phyloP scores from a whole-genome alignment of 148 eudicot species.

The Arctostaphylos glauca region DNA sequence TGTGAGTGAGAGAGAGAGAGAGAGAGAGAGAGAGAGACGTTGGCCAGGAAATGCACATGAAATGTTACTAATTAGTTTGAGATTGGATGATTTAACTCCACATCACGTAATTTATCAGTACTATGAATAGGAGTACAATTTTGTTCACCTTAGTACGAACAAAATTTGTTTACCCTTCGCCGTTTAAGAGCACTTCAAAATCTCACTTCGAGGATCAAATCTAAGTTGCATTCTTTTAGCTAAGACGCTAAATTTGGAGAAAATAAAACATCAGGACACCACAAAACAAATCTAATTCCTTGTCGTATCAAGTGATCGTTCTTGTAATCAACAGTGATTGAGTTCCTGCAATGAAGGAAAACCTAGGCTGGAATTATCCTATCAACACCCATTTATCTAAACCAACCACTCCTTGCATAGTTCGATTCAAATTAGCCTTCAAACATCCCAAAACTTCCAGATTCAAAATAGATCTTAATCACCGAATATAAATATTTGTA shows the following conservation, averaged over 20 bases:
- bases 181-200: too few relatives aligned
- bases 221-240: not conserved
- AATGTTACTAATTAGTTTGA: too few relatives aligned
- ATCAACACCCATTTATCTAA: not conserved
- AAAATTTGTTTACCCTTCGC: too few relatives aligned
- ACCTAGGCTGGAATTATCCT: not conserved
- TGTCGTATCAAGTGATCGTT: not conserved
- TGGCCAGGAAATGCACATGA: too few relatives aligned
- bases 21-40: too few relatives aligned
- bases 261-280: not conserved
- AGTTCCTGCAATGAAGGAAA: constrained; percentile 19
- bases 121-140: too few relatives aligned
- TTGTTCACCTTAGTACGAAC: too few relatives aligned
- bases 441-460: not conserved
- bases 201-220: too few relatives aligned
- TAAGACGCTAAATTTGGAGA: not conserved
- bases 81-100: too few relatives aligned
- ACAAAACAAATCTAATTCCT: not conserved
- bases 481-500: too few relatives aligned
- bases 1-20: too few relatives aligned
- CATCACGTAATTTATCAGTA: too few relatives aligned
- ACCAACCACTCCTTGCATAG: not conserved
- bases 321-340: constrained; percentile 9
- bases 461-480: not conserved
- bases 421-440: not conserved